Evolutionary conservation across 805 yeast species (phyloP), one percentile per base, ranked within the genome.

Genomic region (Spathaspora boniae): DNA sequence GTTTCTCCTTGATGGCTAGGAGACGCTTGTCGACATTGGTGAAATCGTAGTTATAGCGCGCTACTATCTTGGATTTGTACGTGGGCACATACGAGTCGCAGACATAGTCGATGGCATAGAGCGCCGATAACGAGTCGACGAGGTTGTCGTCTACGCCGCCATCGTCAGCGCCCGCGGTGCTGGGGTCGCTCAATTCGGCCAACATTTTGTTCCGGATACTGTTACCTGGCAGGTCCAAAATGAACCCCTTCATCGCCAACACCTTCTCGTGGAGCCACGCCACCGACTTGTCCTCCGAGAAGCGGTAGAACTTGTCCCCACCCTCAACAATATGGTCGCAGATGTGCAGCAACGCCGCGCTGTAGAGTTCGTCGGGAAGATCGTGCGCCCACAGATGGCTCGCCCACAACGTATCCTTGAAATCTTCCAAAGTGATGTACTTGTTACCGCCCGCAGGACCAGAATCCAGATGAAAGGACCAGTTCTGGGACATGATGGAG

Each of bases 61-160:
- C 33, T 3, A 43, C 16, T 9, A 64, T 48, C 26, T 49, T 43
- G 3, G 35, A 23, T 5, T 26, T 31, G n/a, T 39, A 43, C 3
- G 44, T 34, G 14, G 54, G 51, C 2, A 74, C 56, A 41, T 67
- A 69, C 3, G 75, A 68, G 3, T 50, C 58, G 34, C 76, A 68
- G 5, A 80, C 41, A 19, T 79, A 53, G 18, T 72, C 69, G 3
- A 79, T 55, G 5, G 82, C 54, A 35, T 68, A 55, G 36, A 62
- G 63, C 11, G 57, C 51, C 14, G 65, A 56, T 12, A 69, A 45
- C 18, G 26, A 23, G 6, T 40, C 33, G 14, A 42, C 14, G 16
- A 44, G 24, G 12, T 40, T 43, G 3, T 14, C 9, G 12, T 30
- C 21, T 9, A 26, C 16, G 11, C 29, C 37, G 5, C 31, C 32